Conservation (phyloP, 768 basidiomycete genomes). For the Lactarius pseudohatsudake region DNA sequence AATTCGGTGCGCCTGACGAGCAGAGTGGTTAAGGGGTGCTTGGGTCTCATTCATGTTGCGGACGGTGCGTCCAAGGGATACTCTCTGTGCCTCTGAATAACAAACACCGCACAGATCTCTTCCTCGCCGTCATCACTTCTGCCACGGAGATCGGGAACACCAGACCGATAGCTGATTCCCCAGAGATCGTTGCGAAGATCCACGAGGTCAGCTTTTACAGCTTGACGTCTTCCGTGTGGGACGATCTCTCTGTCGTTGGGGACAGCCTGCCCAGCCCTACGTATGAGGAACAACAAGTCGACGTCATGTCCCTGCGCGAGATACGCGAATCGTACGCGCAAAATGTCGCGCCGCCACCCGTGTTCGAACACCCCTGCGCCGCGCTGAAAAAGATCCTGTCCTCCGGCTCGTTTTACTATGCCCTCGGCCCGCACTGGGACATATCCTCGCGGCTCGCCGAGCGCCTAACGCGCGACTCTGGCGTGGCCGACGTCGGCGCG, state of each 20-base stretch:
- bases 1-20: constrained; percentile 66
- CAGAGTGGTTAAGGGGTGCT: constrained; percentile 75
- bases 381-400: constrained; percentile 89
- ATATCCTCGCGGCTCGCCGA: constrained; percentile 78
- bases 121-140: constrained; percentile 78
- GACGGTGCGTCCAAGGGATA: constrained; percentile 48
- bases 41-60: constrained; percentile 76
- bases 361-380: constrained; percentile 87
- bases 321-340: constrained; percentile 47
- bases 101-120: constrained; percentile 56
- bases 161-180: constrained; percentile 52
- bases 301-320: constrained; percentile 45
- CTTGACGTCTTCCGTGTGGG: constrained; percentile 81
- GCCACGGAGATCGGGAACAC: constrained; percentile 76
- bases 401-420: constrained; percentile 92
- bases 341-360: constrained; percentile 39
- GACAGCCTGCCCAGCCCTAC: constrained; percentile 60
- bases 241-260: constrained; percentile 57
- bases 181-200: constrained; percentile 78
- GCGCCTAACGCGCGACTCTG: constrained; percentile 56
- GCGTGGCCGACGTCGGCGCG: constrained; percentile 48
- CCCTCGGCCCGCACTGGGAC: constrained; percentile 82
- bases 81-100: not conserved
- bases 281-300: constrained; percentile 49
- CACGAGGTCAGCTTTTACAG: constrained; percentile 90